Percentiles rank a stretch among this genome's conserved stretches.
These are phyloP conservation scores for Fusarium tuaranense DNA, from an alignment of 2,329 filamentous ascomycete species.

Conservation along the genomic window DNA sequence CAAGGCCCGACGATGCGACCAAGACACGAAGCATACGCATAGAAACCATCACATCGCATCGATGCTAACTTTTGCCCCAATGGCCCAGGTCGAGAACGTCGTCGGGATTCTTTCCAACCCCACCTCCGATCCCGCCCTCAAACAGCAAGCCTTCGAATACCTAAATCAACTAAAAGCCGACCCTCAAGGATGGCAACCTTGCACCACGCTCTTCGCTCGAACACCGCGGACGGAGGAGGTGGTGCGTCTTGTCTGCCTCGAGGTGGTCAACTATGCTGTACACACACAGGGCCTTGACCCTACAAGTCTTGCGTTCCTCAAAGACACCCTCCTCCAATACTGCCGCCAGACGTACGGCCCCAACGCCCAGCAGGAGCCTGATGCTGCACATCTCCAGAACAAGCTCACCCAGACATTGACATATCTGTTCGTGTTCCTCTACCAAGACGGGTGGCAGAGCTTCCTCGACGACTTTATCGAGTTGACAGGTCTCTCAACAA, in stretches of 20 bases:
- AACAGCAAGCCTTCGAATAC: conserved; percentile 86
- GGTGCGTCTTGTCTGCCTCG: conserved; percentile 88
- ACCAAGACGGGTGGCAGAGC: conserved; percentile 85
- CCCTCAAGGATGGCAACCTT: conserved; percentile 90
- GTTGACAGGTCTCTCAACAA: conserved; percentile 74
- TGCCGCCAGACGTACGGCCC: conserved; percentile 79
- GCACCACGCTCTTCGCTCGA: conserved; percentile 86
- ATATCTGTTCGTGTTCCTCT: conserved; percentile 89
- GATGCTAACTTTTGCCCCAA: conserved; percentile 29
- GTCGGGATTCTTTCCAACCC: conserved; percentile 94
- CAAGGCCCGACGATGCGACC: conserved; percentile 21
- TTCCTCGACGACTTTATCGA: conserved; percentile 92
- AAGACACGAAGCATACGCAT: conserved; percentile 21
- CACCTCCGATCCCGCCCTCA: conserved; percentile 78
- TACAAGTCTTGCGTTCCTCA: conserved; percentile 79
- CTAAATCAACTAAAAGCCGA: conserved; percentile 83
- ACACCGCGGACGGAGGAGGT: conserved; percentile 82
- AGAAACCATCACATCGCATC: not conserved
- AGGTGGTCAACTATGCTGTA: conserved; percentile 92
- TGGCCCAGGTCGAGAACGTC: conserved; percentile 84
- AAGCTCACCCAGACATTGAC: conserved; percentile 97
- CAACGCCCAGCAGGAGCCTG: conserved; percentile 68
- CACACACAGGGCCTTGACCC: conserved; percentile 82
- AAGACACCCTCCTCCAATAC: conserved; percentile 85
- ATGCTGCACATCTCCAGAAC: conserved; percentile 87